Evolutionary conservation across 345 rosid genomes (phyloP), one percentile per base, ranked within the genome.

Genomic region (Laguncularia racemosa): DNA sequence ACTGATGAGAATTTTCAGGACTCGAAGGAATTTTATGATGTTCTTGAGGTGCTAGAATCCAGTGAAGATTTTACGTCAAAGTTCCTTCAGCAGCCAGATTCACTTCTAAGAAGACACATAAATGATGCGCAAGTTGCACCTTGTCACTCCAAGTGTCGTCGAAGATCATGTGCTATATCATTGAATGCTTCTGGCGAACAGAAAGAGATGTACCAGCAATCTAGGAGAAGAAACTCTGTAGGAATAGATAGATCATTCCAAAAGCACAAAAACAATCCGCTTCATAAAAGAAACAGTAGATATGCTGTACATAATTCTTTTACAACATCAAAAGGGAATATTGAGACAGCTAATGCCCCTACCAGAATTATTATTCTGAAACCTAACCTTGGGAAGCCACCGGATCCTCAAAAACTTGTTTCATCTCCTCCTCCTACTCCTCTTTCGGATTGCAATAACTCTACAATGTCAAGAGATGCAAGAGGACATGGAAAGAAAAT

Each of bases 311-410:
- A 65, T 59, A 63, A 38, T 68, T 23, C 63, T 38, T 40, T 53
- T 38, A 76, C 76, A 50, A 79, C 72, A 45, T 63, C 62, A 55
- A 75, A 79, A 46, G 79, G 70, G 64, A 82, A 60, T 65, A 70
- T 55, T 49, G 79, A 63, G 57, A 38, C 72, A 12, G 53, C 69
- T 51, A 60, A 44, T 57, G 58, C 70, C 64, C 85, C 88, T 18
- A 88, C 97, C 48, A 83, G 78, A 71, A 95, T 95, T 73, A 91
- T 90, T 67, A 89, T 95, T 65, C 74, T 95, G 67, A 95, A 95
- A 64, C 96, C 99, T 59, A 88, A 83, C 67, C 50, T 80, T 44
- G 97, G 82, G 44, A 85, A 74, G 81, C 61, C 71, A 55, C 80
- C 60, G 43, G 73, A 68, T 77, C 67, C 76, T 61, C 58, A 60